Base-by-base conservation (phyloP, 2,329 filamentous ascomycete genomes). In the Hypomyces rosellus region DNA sequence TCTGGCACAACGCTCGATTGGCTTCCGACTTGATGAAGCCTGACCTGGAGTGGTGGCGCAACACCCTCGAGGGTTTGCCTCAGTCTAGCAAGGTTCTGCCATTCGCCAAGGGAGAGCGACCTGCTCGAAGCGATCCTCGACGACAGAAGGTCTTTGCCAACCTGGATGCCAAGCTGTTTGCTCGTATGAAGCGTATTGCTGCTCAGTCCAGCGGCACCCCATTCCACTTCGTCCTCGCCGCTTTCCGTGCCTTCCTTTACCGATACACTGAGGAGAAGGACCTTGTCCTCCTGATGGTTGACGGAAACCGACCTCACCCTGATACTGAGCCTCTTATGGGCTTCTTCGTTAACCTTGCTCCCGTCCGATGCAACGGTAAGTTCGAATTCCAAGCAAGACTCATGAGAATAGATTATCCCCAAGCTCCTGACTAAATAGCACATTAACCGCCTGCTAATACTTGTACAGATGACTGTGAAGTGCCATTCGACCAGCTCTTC, bases 281-380 rank as follows among this genome's bases (percentile, higher is more conserved):
- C 14, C 22, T 61, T 4, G 52, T 57, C 12, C 46, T 61, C 16
- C 50, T 59, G n/a, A 58, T 61, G 57, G 58, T 60, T 18, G 59
- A 60, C 15, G 59, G 59, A 3, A 60, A 58, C 54, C 48, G 59
- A 14, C 58, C 59, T 41, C 59, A 60, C 20, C 53, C 58, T 1
- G 58, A 58, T 34, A 55, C 55, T 12, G 57, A 61, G 41, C 52
- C 57, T 12, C 53, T 58, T 9, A 54, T 57, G 45, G 59, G 59
- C 6, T 60, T 61, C 55, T 61, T 60, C 49, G 59, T 61, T 49
- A 61, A 61, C 46, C 46, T 61, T 38, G 55, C 55, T 5, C 59
- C 59, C 6, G 54, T 61, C 15, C 55, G 59, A 44, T 58, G 55
- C 49, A 54, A 56, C 34, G 57, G 51, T 55, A 51, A 46, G 34